A percentile compares a stretch with the other conserved stretches of the same genome.
Evolutionary conservation across 768 basidiomycete species (phyloP).

Genomic region (Mrakia frigida): DNA sequence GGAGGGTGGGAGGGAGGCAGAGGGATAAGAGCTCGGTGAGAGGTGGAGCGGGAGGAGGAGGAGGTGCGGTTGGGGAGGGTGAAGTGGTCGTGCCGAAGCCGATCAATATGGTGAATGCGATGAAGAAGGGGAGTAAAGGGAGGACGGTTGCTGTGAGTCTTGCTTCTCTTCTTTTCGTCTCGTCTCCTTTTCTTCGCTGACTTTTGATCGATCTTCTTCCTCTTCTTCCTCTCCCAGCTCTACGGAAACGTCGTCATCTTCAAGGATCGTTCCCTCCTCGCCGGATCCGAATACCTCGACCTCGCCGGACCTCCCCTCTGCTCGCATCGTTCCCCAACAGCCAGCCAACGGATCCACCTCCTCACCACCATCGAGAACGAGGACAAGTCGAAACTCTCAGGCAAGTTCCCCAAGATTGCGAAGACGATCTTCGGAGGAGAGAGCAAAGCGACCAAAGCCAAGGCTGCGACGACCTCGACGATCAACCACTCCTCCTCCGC

Average conservation of each 20-base stretch:
- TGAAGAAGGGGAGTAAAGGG: conserved; percentile 41
- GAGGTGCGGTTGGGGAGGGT: conserved; percentile 19
- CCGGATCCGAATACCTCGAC: conserved; percentile 42
- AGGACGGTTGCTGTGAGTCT: conserved; percentile 37
- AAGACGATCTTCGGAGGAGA: conserved; percentile 41
- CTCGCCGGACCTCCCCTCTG: conserved; percentile 40
- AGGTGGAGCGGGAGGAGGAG: conserved; percentile 19
- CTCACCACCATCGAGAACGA: conserved; percentile 40
- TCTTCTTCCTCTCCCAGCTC: conserved; percentile 27
- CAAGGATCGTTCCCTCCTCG: conserved; percentile 41
- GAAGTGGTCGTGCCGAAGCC: conserved; percentile 31
- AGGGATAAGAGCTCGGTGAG: conserved; percentile 33
- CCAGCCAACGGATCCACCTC: conserved; percentile 10
- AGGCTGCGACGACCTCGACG: neutral
- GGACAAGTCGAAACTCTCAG: conserved; percentile 40
- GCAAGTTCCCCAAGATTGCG: conserved; percentile 38
- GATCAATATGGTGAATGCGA: conserved; percentile 37
- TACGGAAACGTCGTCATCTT: conserved; percentile 42
- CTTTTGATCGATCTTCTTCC: neutral
- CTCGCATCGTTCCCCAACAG: conserved; percentile 33
- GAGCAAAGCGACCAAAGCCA: conserved; percentile 35
- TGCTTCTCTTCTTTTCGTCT: neutral
- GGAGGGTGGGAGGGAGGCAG: neutral
- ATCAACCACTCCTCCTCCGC: neutral
- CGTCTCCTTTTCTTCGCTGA: neutral